Conservation (phyloP, 345 rosid genomes). For the Melaleuca quinquenervia region DNA sequence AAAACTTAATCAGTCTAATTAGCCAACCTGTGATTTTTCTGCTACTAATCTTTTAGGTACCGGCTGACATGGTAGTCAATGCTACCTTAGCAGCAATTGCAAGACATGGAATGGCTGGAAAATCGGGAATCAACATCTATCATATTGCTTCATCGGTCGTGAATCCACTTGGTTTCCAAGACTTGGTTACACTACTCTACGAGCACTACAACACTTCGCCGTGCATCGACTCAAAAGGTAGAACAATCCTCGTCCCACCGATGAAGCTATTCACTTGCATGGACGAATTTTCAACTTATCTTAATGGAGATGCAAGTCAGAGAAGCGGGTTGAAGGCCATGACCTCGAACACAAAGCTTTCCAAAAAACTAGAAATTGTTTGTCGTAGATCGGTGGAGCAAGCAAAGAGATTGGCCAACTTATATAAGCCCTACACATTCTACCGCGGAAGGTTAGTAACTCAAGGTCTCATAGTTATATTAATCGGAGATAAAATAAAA, state of each 20-base stretch:
- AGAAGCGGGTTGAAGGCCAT: slow-evolving; percentile 26
- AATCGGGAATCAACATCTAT: slow-evolving; percentile 62
- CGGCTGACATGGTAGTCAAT: slow-evolving; percentile 75
- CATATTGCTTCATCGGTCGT: slow-evolving; percentile 86
- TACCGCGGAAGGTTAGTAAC: slow-evolving; percentile 68
- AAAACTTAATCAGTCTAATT: not conserved
- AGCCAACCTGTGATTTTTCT: not conserved
- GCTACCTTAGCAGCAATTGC: slow-evolving; percentile 91
- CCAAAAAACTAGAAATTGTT: slow-evolving; percentile 43
- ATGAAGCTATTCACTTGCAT: slow-evolving; percentile 73
- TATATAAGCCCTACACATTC: slow-evolving; percentile 83
- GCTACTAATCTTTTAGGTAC: slow-evolving; percentile 30
- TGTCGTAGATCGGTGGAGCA: slow-evolving; percentile 77
- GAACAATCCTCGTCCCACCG: slow-evolving; percentile 53
- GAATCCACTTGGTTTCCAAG: slow-evolving; percentile 63
- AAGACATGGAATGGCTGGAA: slow-evolving; percentile 44
- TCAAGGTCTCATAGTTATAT: not conserved
- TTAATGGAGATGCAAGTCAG: slow-evolving; percentile 49
- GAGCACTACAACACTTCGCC: slow-evolving; percentile 73
- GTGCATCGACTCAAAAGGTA: slow-evolving; percentile 61
- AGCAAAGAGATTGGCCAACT: slow-evolving; percentile 65
- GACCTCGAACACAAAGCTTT: slow-evolving; percentile 33
- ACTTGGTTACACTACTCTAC: slow-evolving; percentile 48
- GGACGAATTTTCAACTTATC: slow-evolving; percentile 68
- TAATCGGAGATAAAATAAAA: not conserved